Conservation (phyloP, 2,329 filamentous ascomycete species). For the Teratosphaeria zuluensis region DNA sequence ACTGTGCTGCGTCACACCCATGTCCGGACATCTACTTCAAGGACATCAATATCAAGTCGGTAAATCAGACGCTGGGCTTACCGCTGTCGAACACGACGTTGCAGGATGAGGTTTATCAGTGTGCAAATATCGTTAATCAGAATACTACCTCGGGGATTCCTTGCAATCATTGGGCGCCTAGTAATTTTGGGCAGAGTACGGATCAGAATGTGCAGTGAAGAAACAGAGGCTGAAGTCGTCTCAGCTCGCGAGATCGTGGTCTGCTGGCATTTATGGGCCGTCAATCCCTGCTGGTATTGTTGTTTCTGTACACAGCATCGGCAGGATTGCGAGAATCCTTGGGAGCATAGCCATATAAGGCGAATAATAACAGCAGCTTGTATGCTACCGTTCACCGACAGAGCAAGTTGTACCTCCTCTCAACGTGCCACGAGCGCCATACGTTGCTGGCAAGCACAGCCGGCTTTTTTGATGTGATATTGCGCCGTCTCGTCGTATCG, state of each 20-base stretch:
- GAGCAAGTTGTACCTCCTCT: too few species aligned
- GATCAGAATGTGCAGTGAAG: neutral
- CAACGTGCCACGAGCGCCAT: too few species aligned
- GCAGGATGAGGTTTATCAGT: conserved; percentile 5
- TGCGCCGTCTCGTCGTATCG: too few species aligned
- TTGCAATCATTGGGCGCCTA: conserved; percentile 6
- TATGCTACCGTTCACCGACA: too few species aligned
- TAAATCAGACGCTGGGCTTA: conserved; percentile 3
- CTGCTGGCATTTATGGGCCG: too few species aligned
- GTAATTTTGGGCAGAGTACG: conserved; percentile 2
- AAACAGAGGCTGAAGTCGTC: neutral
- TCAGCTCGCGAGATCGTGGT: neutral
- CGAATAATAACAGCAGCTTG: too few species aligned
- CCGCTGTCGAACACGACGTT: conserved; percentile 6
- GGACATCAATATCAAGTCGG: conserved; percentile 1
- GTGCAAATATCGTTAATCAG: conserved; percentile 6
- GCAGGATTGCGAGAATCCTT: too few species aligned
- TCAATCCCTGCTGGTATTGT: too few species aligned
- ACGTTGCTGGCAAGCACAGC: too few species aligned
- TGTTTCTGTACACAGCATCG: too few species aligned
- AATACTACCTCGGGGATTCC: conserved; percentile 5
- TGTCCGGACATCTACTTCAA: conserved; percentile 3
- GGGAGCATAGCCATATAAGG: too few species aligned
- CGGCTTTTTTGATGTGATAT: too few species aligned
- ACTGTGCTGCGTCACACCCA: conserved; percentile 2